Percentiles rank a stretch among this genome's conserved stretches.
phyloP scores from a whole-genome alignment of 441 rosid genomes.

The Geranium incanum region DNA sequence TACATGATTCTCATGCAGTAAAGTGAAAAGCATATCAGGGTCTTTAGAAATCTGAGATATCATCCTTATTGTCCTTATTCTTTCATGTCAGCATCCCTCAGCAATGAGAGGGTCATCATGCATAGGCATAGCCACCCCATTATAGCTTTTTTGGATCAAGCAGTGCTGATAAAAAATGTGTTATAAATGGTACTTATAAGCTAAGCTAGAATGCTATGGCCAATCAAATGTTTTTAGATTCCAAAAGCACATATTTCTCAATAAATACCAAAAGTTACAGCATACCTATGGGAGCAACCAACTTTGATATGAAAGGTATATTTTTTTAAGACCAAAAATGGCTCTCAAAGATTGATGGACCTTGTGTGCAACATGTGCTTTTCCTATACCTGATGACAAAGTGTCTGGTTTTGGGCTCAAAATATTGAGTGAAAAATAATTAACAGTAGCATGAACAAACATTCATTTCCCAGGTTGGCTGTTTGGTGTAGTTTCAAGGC shows the following conservation, averaged over 20 bases:
- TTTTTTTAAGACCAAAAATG: background rate
- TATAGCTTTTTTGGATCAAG: background rate
- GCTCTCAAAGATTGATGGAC: background rate
- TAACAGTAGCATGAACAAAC: no score
- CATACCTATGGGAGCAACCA: background rate
- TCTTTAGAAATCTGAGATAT: background rate
- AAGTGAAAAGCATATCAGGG: background rate
- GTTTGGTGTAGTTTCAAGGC: no score
- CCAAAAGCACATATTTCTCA: background rate
- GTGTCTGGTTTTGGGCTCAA: background rate
- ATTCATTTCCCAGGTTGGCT: no score
- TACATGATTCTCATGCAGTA: background rate
- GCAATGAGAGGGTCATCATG: background rate
- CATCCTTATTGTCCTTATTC: background rate
- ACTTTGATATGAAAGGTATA: background rate
- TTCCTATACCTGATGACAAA: background rate
- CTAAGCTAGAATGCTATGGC: background rate
- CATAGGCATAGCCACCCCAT: background rate
- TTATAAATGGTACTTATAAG: background rate
- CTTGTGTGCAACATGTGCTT: background rate
- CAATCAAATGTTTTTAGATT: background rate
- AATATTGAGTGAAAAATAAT: no score
- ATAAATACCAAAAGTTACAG: background rate
- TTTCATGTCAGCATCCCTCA: background rate
- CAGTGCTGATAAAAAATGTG: background rate